Evolutionary conservation across 495 filamentous ascomycete genomes (phyloP).

Genomic region (Aspergillus nanangensis): DNA sequence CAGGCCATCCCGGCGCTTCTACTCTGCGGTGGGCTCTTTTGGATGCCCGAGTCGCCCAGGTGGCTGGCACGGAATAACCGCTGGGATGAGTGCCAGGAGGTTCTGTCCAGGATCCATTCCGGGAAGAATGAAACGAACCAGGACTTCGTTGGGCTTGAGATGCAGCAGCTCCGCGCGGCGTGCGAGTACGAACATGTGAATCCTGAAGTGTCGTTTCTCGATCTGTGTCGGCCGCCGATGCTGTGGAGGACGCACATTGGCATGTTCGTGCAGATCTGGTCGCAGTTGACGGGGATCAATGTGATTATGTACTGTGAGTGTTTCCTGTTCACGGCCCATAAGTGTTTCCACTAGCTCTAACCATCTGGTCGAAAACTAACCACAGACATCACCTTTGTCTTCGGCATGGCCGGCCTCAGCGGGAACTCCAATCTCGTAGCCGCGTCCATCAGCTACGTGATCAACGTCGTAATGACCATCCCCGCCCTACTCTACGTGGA

Average conservation of each 20-base stretch:
- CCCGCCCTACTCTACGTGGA: too few species aligned
- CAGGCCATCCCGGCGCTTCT: conserved; percentile 58
- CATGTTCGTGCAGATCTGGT: conserved; percentile 58
- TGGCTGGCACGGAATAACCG: conserved; percentile 64
- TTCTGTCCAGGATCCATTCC: conserved; percentile 58
- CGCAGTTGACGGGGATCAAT: conserved; percentile 59
- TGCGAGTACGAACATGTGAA: conserved; percentile 56
- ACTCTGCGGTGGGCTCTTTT: conserved; percentile 55
- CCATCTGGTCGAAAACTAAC: background rate
- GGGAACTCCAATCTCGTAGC: too few species aligned
- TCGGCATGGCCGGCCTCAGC: too few species aligned
- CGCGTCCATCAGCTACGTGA: too few species aligned
- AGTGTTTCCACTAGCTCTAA: conserved; percentile 34
- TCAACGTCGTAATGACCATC: too few species aligned
- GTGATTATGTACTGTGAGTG: conserved; percentile 46
- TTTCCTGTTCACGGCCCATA: conserved; percentile 20
- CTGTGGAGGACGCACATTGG: conserved; percentile 59
- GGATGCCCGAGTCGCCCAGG: conserved; percentile 58
- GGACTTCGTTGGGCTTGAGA: conserved; percentile 60
- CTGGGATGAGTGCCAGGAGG: conserved; percentile 55
- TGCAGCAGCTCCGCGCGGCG: conserved; percentile 51
- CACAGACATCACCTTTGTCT: background rate
- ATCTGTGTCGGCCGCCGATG: too few species aligned
- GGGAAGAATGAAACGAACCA: conserved; percentile 52
- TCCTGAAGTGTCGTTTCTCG: conserved; percentile 65